Evolutionary conservation across 2,329 filamentous ascomycete species (phyloP).

Genomic region (Cyclaneusma minus): DNA sequence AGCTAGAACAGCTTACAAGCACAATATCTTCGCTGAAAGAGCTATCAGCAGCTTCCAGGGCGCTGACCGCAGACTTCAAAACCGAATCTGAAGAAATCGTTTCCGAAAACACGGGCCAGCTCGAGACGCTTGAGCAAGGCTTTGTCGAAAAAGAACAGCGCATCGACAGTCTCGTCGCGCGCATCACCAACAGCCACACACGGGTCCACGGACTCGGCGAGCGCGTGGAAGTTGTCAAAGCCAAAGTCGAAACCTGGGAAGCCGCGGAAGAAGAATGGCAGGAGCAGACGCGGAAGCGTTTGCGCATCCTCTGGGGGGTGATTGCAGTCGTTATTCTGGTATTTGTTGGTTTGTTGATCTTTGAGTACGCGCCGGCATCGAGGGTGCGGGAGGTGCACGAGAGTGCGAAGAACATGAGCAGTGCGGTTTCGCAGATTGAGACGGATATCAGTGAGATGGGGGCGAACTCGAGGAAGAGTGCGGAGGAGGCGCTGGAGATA

Average conservation of each 20-base stretch:
- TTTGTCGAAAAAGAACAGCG: slow-evolving; percentile 50
- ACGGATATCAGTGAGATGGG: slow-evolving; percentile 5
- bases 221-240: slow-evolving; percentile 47
- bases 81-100: slow-evolving; percentile 42
- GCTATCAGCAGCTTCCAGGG: slow-evolving; percentile 44
- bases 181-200: slow-evolving; percentile 43
- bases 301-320: slow-evolving; percentile 48
- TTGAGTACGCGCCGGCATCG: slow-evolving; percentile 14
- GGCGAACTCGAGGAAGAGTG: slow-evolving; percentile 4
- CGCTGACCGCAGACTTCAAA: slow-evolving; percentile 42
- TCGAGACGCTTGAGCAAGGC: slow-evolving; percentile 41
- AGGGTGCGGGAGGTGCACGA: slow-evolving; percentile 9
- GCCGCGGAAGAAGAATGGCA: slow-evolving; percentile 51
- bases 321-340: slow-evolving; percentile 27
- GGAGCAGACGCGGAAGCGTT: slow-evolving; percentile 45
- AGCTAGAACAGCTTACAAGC: slow-evolving; percentile 44
- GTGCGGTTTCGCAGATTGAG: slow-evolving; percentile 4
- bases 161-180: slow-evolving; percentile 43
- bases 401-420: slow-evolving; percentile 8
- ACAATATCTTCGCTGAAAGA: slow-evolving; percentile 51
- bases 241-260: slow-evolving; percentile 53
- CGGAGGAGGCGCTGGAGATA: slow-evolving; percentile 11
- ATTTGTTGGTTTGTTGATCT: slow-evolving; percentile 29
- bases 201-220: slow-evolving; percentile 43
- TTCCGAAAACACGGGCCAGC: slow-evolving; percentile 34